Conservation (phyloP, 1,284 basidiomycete species). For the Ceratobasidium theobromae region DNA sequence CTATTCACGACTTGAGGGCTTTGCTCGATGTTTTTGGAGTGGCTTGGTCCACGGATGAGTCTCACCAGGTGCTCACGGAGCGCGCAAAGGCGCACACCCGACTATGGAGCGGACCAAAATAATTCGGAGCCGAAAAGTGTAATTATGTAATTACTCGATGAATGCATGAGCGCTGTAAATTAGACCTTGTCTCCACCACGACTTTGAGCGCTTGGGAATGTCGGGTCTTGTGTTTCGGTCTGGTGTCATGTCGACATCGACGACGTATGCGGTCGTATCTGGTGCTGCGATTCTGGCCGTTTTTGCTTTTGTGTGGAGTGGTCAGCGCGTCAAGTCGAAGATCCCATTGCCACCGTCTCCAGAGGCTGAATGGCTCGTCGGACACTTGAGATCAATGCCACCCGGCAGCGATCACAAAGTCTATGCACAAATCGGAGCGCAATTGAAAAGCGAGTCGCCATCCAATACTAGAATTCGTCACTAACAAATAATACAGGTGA, state of each 20-base stretch:
- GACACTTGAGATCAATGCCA: slow-evolving; percentile 11
- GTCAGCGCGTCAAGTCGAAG: neutral
- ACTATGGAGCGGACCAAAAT: neutral
- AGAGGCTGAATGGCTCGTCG: slow-evolving; percentile 2
- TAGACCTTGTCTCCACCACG: no score
- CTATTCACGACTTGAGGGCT: slow-evolving; percentile 2
- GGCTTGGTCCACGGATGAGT: neutral
- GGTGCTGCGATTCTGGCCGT: neutral
- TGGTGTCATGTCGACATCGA: no score
- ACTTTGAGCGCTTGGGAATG: no score
- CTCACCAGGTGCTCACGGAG: slow-evolving; percentile 2
- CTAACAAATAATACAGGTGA: slow-evolving; percentile 40
- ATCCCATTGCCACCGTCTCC: slow-evolving; percentile 12
- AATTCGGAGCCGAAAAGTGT: neutral
- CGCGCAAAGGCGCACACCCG: neutral
- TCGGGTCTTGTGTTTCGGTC: no score
- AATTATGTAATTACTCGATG: neutral
- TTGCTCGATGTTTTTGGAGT: slow-evolving; percentile 20
- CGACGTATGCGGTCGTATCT: neutral
- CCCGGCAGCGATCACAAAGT: slow-evolving; percentile 4
- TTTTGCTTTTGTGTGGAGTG: slow-evolving; percentile 12
- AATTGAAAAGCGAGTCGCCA: neutral
- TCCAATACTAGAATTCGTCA: neutral
- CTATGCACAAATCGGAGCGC: neutral
- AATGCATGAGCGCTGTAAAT: neutral